phyloP scores from a whole-genome alignment of 2,329 filamentous ascomycete species.

The Cladophialophora chaetospira region DNA sequence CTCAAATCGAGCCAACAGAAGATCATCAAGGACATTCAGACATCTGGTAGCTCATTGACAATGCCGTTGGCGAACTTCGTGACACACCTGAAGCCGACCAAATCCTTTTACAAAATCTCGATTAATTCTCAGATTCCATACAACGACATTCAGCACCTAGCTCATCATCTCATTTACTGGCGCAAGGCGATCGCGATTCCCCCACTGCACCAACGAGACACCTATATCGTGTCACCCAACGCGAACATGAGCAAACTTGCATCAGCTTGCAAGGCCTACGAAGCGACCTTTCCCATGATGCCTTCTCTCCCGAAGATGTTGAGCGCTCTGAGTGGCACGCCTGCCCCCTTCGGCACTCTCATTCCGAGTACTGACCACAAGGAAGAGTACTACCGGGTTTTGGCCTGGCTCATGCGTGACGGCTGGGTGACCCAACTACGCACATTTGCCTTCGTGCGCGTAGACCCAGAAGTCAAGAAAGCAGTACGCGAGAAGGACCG shows the following conservation, averaged over 20 bases:
- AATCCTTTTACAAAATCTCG: slow-evolving; percentile 73
- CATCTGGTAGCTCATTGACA: slow-evolving; percentile 74
- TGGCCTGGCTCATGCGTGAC: slow-evolving; percentile 89
- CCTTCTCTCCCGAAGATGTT: slow-evolving; percentile 85
- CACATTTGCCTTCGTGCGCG: slow-evolving; percentile 85
- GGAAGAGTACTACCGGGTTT: slow-evolving; percentile 81
- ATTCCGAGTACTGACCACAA: slow-evolving; percentile 88
- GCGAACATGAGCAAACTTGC: slow-evolving; percentile 74
- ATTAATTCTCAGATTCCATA: slow-evolving; percentile 65
- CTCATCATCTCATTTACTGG: slow-evolving; percentile 95
- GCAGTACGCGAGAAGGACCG: slow-evolving; percentile 67
- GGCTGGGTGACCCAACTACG: slow-evolving; percentile 93
- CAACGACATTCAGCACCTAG: slow-evolving; percentile 80
- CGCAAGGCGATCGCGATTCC: slow-evolving; percentile 87
- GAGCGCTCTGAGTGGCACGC: slow-evolving; percentile 75
- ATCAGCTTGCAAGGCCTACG: slow-evolving; percentile 70
- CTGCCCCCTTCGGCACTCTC: slow-evolving; percentile 78
- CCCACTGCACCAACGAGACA: slow-evolving; percentile 84
- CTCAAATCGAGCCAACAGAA: slow-evolving; percentile 81
- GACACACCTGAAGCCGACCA: slow-evolving; percentile 60
- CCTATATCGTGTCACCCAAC: slow-evolving; percentile 89
- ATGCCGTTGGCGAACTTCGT: slow-evolving; percentile 75
- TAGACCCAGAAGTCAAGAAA: slow-evolving; percentile 78
- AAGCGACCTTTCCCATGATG: slow-evolving; percentile 76
- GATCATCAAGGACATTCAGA: slow-evolving; percentile 68